Evolutionary conservation across 192 early-diverging fungal species (phyloP), one percentile per base, ranked within the genome.

Genomic region (Coemansia javaensis): DNA sequence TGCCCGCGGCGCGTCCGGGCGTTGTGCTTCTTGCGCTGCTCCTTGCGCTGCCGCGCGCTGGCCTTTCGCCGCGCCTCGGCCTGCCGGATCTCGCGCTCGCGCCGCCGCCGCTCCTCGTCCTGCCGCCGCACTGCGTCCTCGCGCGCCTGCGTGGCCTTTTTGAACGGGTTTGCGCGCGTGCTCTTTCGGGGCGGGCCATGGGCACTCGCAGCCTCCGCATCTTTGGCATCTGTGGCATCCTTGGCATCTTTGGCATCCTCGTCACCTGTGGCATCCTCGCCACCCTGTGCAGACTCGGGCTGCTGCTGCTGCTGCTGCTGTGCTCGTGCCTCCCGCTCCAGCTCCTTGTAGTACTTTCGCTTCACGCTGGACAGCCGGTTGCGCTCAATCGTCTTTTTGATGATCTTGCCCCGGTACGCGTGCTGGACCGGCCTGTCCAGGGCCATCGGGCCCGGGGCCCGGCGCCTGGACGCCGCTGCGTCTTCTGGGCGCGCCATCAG

Each of bases 321-420:
- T 3, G 25, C 25, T 7, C 4, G 25, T 27, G 25, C 28, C 5
- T 59, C 65, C n/a, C 23, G 32, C 25, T 48, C 40, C 35, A 72
- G 50, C 32, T 53, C 52, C 50, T 65, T 72, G 36, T 56, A 72
- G 40, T 58, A 72, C 44, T 65, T 72, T 35, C 62, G 27, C 28
- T 60, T 72, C 8, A 72, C 49, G 44, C 54, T 53, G 39, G 69
- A 64, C 15, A 40, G 27, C 16, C 59, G 56, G 53, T 59, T 72
- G n/a, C 69, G 56, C 51, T 72, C 69, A 32, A 72, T 72, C 17
- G 61, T 44, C 56, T 72, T 32, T 35, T 72, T 72, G 34, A 72
- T 56, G 11, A 65, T 32, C 20, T 53, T 59, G 34, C 69, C 69
- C 15, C 57, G 50, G 45, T 72, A 72, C 13, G 47, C 45, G 38